Percentiles rank a stretch among this genome's conserved stretches.
phyloP scores from a whole-genome alignment of 345 rosid genomes.

The Bretschneidera sinensis region DNA sequence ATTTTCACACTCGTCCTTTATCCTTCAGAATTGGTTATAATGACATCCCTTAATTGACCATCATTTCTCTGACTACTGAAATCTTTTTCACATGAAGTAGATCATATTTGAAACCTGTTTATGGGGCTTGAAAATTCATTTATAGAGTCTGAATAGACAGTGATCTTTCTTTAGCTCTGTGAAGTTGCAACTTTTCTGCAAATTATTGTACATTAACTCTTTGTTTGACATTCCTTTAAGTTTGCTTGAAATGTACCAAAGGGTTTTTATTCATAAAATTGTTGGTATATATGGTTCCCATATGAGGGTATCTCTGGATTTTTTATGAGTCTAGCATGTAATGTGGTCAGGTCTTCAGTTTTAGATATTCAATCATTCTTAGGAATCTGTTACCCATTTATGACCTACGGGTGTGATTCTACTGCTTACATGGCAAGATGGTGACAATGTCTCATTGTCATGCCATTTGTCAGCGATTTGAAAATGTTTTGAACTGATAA shows the following conservation, averaged over 20 bases:
- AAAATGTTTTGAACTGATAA: too few relatives aligned
- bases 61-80: neutral
- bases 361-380: too few relatives aligned
- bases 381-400: too few relatives aligned
- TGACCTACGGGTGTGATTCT: too few relatives aligned
- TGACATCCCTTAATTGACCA: neutral
- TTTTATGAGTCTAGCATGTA: neutral
- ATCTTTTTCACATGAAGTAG: neutral
- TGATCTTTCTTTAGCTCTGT: neutral
- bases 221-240: neutral
- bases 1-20: neutral
- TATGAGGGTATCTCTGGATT: neutral
- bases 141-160: neutral
- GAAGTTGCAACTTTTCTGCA: neutral
- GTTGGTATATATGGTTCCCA: too few relatives aligned
- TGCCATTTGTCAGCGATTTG: neutral
- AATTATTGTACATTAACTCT: slow-evolving; percentile 3
- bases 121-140: neutral
- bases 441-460: too few relatives aligned
- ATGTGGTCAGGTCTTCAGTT: too few relatives aligned
- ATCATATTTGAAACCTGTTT: neutral
- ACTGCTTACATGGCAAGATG: too few relatives aligned
- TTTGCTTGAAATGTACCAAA: neutral
- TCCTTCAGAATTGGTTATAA: neutral
- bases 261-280: too few relatives aligned